These are phyloP conservation scores for Colletotrichum salicis DNA, from an alignment of 2,329 filamentous ascomycete species.

Conservation along the genomic window DNA sequence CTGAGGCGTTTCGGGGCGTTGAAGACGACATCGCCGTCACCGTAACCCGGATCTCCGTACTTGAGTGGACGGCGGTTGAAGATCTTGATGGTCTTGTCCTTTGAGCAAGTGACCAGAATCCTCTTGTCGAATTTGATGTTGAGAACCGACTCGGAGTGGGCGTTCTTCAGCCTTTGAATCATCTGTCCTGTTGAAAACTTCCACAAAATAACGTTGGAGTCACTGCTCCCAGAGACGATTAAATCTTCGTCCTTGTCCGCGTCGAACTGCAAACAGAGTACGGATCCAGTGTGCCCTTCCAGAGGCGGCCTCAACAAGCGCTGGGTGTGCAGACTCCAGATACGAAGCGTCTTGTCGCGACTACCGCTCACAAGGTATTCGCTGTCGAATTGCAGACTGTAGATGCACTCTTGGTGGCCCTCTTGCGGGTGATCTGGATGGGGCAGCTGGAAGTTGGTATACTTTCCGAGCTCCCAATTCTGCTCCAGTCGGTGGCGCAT, in stretches of 20 bases:
- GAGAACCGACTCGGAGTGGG: slow-evolving; percentile 90
- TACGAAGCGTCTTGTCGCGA: slow-evolving; percentile 84
- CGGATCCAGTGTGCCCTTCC: slow-evolving; percentile 82
- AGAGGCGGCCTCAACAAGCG: slow-evolving; percentile 81
- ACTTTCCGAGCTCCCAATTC: slow-evolving; percentile 90
- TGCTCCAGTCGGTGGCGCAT: slow-evolving; percentile 85
- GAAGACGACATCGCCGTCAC: slow-evolving; percentile 54
- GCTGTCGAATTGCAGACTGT: slow-evolving; percentile 88
- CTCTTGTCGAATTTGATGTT: slow-evolving; percentile 93
- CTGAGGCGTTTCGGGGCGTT: slow-evolving; percentile 63
- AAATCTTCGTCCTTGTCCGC: slow-evolving; percentile 87
- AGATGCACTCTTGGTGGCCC: slow-evolving; percentile 91
- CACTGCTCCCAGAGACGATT: slow-evolving; percentile 95
- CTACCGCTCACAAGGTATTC: slow-evolving; percentile 94
- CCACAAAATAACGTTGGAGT: slow-evolving; percentile 92
- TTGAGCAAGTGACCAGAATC: slow-evolving; percentile 95
- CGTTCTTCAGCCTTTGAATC: slow-evolving; percentile 78
- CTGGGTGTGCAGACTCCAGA: slow-evolving; percentile 89
- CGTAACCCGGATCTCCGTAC: slow-evolving; percentile 68
- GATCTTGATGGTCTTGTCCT: slow-evolving; percentile 96
- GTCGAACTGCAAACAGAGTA: slow-evolving; percentile 95
- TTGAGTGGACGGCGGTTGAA: slow-evolving; percentile 84
- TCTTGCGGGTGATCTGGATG: slow-evolving; percentile 83
- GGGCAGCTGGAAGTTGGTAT: slow-evolving; percentile 88
- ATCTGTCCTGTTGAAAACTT: slow-evolving; percentile 89